phyloP scores from a whole-genome alignment of 2,329 filamentous ascomycete genomes.

The Aspergillus fumigatiaffinis region DNA sequence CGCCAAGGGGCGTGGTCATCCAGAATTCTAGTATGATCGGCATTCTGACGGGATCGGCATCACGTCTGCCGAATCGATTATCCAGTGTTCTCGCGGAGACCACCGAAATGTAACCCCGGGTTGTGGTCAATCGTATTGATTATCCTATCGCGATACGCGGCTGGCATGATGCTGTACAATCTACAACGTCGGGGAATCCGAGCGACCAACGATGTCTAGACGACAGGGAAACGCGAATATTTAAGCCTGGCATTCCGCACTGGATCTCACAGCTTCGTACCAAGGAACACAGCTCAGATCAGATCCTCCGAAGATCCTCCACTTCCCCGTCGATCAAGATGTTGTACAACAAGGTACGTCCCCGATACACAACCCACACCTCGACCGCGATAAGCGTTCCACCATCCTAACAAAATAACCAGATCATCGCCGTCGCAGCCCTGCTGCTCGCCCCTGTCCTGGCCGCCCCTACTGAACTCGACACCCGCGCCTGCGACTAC shows the following conservation, averaged over 20 bases:
- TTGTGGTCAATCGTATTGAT: background rate
- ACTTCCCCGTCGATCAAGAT: slow-evolving; percentile 13
- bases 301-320: background rate
- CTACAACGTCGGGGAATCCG: background rate
- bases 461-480: slow-evolving; percentile 27
- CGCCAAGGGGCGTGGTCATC: background rate
- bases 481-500: slow-evolving; percentile 44
- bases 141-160: background rate
- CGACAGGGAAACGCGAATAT: background rate
- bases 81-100: slow-evolving; percentile 5
- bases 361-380: background rate
- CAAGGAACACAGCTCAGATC: background rate
- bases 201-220: background rate
- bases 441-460: slow-evolving; percentile 21
- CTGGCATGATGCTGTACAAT: background rate
- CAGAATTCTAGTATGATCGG: background rate
- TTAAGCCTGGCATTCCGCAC: background rate
- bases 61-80: slow-evolving; percentile 5
- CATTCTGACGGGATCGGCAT: slow-evolving; percentile 1
- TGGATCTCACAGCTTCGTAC: background rate
- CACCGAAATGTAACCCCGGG: slow-evolving; percentile 9
- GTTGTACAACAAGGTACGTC: slow-evolving; percentile 22
- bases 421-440: slow-evolving; percentile 7
- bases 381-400: background rate
- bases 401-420: background rate